Evolutionary conservation across 73 alveolate species (phyloP), one percentile per base, ranked within the genome.

Genomic region (Paramecium biaurelia): DNA sequence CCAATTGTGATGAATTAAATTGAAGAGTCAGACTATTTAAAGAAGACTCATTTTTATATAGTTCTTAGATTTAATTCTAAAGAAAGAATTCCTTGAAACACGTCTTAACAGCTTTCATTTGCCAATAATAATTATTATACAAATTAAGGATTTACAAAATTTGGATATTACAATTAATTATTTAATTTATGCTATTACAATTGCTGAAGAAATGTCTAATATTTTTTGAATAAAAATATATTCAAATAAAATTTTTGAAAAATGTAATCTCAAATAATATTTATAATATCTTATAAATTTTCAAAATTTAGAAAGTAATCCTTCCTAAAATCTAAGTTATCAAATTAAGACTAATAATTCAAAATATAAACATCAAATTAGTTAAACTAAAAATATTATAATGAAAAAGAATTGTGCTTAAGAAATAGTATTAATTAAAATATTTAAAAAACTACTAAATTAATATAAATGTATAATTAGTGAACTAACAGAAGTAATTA

Each of bases 401-500:
- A 53, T 63, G 28, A 9, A 26, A 11, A 26, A 11, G 45, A 63
- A 63, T 26, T 11, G 49, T 30, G 21, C 43, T 63, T 26, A 20
- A 30, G 84, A 63, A 63, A 63, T 24, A 30, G 3, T 32, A 30
- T 63, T 14, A 63, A 30, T 63, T 30, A 30, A 63, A 63, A 30
- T 63, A 63, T 14, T 63, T 63, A 26, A 63, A 53, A 53, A 53
- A 20, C 23, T 15, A 20, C 23, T n/a, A 1, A 53, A 53, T 53
- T 63, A 26, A 63, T 30, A 32, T 26, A 63, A 63, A 30, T 63
- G 84, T 63, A 26, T 63, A 23, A 63, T 53, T 30, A 7, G 84
- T 63, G 84, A 63, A 63, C 84, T 63, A 63, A 63, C 84, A 63
- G 84, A 63, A 63, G 68, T 32, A 63, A 30, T 63, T 63, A 30